Conservation (phyloP, 2,329 filamentous ascomycete species). For the Penicillium polonicum region DNA sequence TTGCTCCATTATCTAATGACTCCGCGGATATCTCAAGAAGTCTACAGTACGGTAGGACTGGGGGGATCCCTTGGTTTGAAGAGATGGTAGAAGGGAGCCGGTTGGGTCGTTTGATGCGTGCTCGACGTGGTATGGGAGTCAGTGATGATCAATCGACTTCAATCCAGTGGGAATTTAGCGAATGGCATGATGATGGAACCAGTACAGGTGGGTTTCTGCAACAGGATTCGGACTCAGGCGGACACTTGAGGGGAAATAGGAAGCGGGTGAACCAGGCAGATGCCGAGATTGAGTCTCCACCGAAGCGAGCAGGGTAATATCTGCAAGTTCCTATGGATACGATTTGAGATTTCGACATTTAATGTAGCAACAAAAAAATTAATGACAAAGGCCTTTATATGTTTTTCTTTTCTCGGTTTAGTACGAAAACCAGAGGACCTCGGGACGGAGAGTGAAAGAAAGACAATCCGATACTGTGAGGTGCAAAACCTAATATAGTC, state of each 20-base stretch:
- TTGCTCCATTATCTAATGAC: constrained; percentile 21
- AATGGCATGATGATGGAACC: constrained; percentile 59
- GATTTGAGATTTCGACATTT: not conserved
- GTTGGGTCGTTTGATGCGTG: constrained; percentile 66
- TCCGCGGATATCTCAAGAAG: constrained; percentile 32
- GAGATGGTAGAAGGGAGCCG: constrained; percentile 73
- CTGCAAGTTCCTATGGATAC: not conserved
- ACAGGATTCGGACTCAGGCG: constrained; percentile 21
- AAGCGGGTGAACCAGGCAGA: constrained; percentile 29
- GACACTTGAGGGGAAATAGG: constrained; percentile 30
- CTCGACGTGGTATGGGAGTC: constrained; percentile 56
- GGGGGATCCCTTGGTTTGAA: constrained; percentile 83
- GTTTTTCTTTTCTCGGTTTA: not conserved
- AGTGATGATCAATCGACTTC: constrained; percentile 64
- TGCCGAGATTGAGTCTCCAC: constrained; percentile 1
- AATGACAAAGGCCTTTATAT: not conserved
- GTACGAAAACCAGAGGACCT: not conserved
- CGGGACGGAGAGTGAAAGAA: too few relatives aligned
- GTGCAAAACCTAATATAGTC: not conserved
- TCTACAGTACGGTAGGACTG: constrained; percentile 39
- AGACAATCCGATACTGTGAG: too few relatives aligned
- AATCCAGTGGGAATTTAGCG: constrained; percentile 81
- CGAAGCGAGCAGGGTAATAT: constrained; percentile 19
- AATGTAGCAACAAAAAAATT: not conserved
- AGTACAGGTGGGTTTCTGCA: constrained; percentile 22